Conservation (phyloP, 345 rosid species). For the Mangifera indica region DNA sequence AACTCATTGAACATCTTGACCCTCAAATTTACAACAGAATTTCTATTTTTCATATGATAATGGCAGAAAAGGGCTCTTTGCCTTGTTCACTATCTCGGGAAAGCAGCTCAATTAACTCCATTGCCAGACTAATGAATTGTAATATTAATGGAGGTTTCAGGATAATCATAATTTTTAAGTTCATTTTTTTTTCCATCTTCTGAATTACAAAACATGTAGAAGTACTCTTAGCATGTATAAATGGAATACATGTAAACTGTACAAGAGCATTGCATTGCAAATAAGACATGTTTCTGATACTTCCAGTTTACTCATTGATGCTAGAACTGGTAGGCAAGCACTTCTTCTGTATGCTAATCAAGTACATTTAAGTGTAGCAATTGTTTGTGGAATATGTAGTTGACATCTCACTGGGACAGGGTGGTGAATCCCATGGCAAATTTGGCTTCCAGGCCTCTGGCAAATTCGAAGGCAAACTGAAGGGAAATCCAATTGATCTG, state of each 20-base stretch:
- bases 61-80: background rate
- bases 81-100: no score
- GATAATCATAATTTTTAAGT: background rate
- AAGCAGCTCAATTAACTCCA: no score
- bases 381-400: constrained; percentile 52
- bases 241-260: constrained; percentile 25
- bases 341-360: background rate
- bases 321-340: constrained; percentile 10
- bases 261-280: constrained; percentile 25
- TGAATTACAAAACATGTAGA: background rate
- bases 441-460: constrained; percentile 38
- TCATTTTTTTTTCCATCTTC: background rate
- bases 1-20: no score
- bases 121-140: no score
- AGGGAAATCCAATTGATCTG: constrained; percentile 52
- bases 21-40: no score
- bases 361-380: constrained; percentile 43
- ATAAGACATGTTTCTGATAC: constrained; percentile 9
- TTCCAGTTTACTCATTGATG: constrained; percentile 7
- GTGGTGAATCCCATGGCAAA: constrained; percentile 52
- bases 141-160: no score
- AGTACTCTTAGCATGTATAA: background rate
- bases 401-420: constrained; percentile 50
- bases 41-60: no score
- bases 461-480: constrained; percentile 39